These are phyloP conservation scores for Chaetomium sp. DNA, from an alignment of 2,329 filamentous ascomycete genomes.

Conservation along the genomic window DNA sequence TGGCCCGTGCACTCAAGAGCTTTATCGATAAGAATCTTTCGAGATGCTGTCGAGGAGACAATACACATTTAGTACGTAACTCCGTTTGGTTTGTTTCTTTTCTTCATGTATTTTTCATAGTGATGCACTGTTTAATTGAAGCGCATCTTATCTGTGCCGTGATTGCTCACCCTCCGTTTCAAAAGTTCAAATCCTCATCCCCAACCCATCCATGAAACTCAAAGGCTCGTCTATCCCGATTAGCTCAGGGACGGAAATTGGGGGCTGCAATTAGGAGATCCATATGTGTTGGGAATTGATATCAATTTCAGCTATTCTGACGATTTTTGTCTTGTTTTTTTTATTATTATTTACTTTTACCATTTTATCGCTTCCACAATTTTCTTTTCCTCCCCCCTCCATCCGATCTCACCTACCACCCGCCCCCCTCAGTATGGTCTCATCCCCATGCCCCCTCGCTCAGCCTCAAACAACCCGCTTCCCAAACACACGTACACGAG, in stretches of 20 bases:
- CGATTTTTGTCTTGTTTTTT: background rate
- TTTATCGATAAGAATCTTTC: conserved; percentile 6
- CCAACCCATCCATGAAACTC: too few relatives aligned
- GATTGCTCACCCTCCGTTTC: too few relatives aligned
- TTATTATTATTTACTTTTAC: background rate
- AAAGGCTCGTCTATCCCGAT: too few relatives aligned
- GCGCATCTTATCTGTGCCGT: too few relatives aligned
- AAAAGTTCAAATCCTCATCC: too few relatives aligned
- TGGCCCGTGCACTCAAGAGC: conserved; percentile 12
- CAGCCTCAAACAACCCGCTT: conserved; percentile 41
- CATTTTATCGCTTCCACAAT: background rate
- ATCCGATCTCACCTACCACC: background rate
- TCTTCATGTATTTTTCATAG: background rate
- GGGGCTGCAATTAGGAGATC: too few relatives aligned
- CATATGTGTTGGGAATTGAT: background rate
- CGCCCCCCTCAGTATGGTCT: background rate
- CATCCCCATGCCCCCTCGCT: background rate
- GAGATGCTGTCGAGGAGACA: background rate
- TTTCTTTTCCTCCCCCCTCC: background rate
- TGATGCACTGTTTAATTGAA: too few relatives aligned
- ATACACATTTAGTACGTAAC: background rate
- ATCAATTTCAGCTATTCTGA: background rate
- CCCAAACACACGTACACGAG: conserved; percentile 73
- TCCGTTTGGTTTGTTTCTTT: background rate
- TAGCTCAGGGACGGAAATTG: too few relatives aligned